These are phyloP conservation scores for Sanchytrium tribonematis DNA, from an alignment of 371 early-diverging fungal genomes.

Conservation along the genomic window DNA sequence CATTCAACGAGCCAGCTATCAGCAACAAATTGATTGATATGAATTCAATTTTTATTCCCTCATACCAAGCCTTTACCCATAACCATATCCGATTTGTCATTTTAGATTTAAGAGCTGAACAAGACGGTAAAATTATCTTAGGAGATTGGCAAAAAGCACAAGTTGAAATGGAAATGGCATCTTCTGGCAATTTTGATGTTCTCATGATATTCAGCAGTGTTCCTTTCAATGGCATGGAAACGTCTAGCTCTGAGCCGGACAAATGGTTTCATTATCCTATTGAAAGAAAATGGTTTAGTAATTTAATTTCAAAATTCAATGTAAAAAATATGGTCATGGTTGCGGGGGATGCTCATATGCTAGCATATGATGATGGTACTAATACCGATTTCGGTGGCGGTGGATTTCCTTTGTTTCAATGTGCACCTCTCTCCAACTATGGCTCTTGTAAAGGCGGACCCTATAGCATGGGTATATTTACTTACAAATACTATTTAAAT, in stretches of 20 bases:
- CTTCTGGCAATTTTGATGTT: neutral
- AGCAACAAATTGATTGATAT: neutral
- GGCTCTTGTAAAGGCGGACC: slow-evolving; percentile 1
- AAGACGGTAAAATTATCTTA: neutral
- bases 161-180: neutral
- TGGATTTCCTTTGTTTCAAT: slow-evolving; percentile 2
- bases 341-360: slow-evolving; percentile 3
- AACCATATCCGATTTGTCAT: slow-evolving; percentile 2
- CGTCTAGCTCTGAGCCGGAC: neutral
- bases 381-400: neutral
- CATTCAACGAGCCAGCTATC: neutral
- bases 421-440: neutral
- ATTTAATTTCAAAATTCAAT: neutral
- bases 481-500: neutral
- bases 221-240: neutral
- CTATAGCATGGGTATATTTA: neutral
- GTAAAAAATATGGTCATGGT: slow-evolving; percentile 2
- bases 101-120: slow-evolving; percentile 2
- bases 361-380: slow-evolving; percentile 2
- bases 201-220: neutral
- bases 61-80: slow-evolving; percentile 1
- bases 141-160: neutral
- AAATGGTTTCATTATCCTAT: slow-evolving; percentile 1
- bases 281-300: neutral
- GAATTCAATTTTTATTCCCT: neutral